Conservation (phyloP, 805 yeast genomes). For the Spathaspora boniae region DNA sequence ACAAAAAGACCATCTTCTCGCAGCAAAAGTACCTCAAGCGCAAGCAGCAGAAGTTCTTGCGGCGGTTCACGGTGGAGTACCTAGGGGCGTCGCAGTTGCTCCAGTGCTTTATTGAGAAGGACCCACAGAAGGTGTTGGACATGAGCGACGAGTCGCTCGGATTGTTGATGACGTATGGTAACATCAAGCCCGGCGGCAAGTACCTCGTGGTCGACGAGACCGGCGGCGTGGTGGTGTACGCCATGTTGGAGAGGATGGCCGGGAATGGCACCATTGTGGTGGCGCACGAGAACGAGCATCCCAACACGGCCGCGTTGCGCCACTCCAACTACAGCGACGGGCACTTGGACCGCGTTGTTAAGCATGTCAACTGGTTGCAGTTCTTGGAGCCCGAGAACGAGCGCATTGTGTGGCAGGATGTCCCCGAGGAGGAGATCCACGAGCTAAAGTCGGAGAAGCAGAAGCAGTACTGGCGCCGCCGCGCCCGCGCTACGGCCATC, state of each 20-base stretch:
- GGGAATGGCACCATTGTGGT: slow-evolving; percentile 69
- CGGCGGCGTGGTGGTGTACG: slow-evolving; percentile 85
- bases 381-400: slow-evolving; percentile 73
- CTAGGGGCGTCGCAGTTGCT: slow-evolving; percentile 68
- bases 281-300: slow-evolving; percentile 90
- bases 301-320: slow-evolving; percentile 69
- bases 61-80: slow-evolving; percentile 79
- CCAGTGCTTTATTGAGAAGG: slow-evolving; percentile 75
- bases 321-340: slow-evolving; percentile 58
- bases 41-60: slow-evolving; percentile 85
- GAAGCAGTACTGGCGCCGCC: slow-evolving; percentile 64
- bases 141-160: slow-evolving; percentile 85
- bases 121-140: slow-evolving; percentile 67
- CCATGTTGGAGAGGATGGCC: slow-evolving; percentile 86
- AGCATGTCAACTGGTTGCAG: slow-evolving; percentile 74
- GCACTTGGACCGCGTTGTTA: slow-evolving; percentile 51
- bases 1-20: slow-evolving; percentile 82
- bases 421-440: slow-evolving; percentile 49
- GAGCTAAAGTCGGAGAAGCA: slow-evolving; percentile 57
- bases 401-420: slow-evolving; percentile 43
- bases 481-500: slow-evolving; percentile 51
- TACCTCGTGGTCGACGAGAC: slow-evolving; percentile 90
- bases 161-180: slow-evolving; percentile 69
- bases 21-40: slow-evolving; percentile 90
- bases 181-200: slow-evolving; percentile 84